Evolutionary conservation across 371 early-diverging fungal species (phyloP).

Genomic region (Mortierella sp.): DNA sequence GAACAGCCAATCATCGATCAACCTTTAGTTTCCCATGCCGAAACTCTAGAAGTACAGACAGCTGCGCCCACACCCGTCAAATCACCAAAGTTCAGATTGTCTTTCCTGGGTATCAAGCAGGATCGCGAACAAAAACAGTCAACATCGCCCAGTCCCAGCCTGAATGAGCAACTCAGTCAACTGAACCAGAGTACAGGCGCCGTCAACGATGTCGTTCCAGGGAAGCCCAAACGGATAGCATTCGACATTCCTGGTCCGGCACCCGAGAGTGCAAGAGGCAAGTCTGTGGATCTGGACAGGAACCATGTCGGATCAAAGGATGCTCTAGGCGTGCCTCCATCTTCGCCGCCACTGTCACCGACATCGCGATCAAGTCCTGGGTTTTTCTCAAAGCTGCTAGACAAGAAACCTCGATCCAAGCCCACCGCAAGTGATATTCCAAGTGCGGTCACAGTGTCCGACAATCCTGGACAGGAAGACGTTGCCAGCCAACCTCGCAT

Average conservation of each 20-base stretch:
- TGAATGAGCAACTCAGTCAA: neutral
- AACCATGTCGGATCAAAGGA: neutral
- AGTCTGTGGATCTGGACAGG: neutral
- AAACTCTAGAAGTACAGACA: neutral
- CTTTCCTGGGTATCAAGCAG: constrained; percentile 30
- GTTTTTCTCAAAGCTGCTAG: constrained; percentile 41
- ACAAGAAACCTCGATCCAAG: constrained; percentile 19
- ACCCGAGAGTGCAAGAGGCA: neutral
- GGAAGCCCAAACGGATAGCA: constrained; percentile 26
- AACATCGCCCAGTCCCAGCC: constrained; percentile 5
- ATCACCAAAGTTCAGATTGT: constrained; percentile 42
- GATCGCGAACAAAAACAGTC: constrained; percentile 19
- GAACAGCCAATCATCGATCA: neutral
- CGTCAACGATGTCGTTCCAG: neutral
- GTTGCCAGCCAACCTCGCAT: neutral
- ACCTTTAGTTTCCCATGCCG: neutral
- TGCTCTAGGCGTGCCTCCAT: neutral
- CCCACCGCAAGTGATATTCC: neutral
- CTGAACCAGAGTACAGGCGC: neutral
- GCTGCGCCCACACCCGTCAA: constrained; percentile 9
- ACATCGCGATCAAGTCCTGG: constrained; percentile 21
- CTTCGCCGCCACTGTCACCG: constrained; percentile 27
- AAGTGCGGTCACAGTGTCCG: neutral
- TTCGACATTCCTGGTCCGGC: constrained; percentile 28
- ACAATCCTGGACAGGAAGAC: neutral